These are phyloP conservation scores for Vanrija sp. DNA, from an alignment of 1,284 basidiomycete genomes.

Conservation along the genomic window DNA sequence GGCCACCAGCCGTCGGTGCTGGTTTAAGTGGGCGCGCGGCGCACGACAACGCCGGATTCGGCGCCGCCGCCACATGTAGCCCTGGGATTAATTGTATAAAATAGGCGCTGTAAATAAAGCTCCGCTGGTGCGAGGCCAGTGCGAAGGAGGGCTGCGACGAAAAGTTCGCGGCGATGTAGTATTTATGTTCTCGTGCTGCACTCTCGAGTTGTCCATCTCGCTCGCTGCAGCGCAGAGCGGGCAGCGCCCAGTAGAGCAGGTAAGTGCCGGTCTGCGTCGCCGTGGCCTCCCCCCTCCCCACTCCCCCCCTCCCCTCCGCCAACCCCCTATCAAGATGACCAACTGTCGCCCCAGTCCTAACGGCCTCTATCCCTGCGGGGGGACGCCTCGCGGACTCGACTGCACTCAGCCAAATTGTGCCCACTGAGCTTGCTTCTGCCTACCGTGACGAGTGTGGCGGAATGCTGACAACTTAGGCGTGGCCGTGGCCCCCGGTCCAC, in stretches of 20 bases:
- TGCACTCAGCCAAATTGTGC: constrained; percentile 40
- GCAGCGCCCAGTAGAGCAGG: neutral
- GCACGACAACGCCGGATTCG: neutral
- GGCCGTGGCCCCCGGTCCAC: neutral
- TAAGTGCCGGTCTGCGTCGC: neutral
- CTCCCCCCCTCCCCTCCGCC: neutral
- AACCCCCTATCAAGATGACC: constrained; percentile 25
- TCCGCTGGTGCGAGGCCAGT: no score
- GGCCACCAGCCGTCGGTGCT: no score
- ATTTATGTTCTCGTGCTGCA: neutral
- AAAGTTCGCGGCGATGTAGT: neutral
- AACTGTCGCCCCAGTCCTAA: constrained; percentile 48
- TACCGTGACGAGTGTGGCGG: neutral
- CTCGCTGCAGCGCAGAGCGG: neutral
- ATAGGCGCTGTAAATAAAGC: neutral
- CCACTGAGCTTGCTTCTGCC: constrained; percentile 27
- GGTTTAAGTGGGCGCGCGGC: neutral
- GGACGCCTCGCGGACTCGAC: constrained; percentile 43
- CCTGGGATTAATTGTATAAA: neutral
- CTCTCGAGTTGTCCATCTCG: neutral
- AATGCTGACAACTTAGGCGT: neutral
- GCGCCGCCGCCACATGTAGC: neutral
- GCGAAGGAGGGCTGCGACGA: no score
- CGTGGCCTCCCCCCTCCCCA: no score
- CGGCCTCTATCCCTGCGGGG: constrained; percentile 36